Base-by-base conservation (phyloP, 1,284 basidiomycete genomes). In the Ustanciosporium gigantosporum region DNA sequence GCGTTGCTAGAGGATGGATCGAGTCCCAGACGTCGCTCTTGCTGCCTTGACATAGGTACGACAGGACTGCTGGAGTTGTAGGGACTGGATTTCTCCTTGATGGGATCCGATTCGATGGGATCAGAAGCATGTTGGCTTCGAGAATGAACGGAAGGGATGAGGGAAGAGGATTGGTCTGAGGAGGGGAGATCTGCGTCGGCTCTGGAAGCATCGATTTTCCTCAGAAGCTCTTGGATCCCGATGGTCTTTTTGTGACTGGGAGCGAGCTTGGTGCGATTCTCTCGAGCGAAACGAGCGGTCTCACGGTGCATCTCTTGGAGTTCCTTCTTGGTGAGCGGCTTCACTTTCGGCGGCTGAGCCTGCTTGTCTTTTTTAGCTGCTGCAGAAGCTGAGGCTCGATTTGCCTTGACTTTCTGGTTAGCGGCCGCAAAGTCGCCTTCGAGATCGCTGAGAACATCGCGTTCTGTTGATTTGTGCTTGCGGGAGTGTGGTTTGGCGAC, bases 321-420 rank as follows among this genome's bases (percentile, higher is more conserved):
- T 27, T 73, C 70, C 41, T 73, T 70, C 25, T 68, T 68, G 44
- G 40, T 60, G 14, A 73, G 61, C 5, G 68, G 68, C 44, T 64
- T 57, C 41, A 56, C 38, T 22, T 56, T 56, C 31, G 52, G 48
- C 25, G 36, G 58, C n/a, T n/a, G n/a, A 4, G 19, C 24, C 27
- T 46, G 25, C 22, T 56, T 48, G 11, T 61, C 47, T 40, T 48
- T 48, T n/a, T 39, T 5, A n/a, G n/a, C n/a, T n/a, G n/a, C n/a
- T n/a, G n/a, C n/a, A n/a, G n/a, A n/a, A n/a, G n/a, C n/a, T n/a
- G n/a, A n/a, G 16, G 46, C 36, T 5, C 50, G 50, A 20, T 56
- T 55, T 22, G 46, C 41, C 7, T 51, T 46, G 8, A 22, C 43
- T n/a, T 50, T 61, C 17, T 37, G 34, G 25, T 60, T 52, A 29